A percentile compares a stretch with the other conserved stretches of the same genome.
Evolutionary conservation across 2,329 filamentous ascomycete species (phyloP).

Genomic region (Alternaria sp.): DNA sequence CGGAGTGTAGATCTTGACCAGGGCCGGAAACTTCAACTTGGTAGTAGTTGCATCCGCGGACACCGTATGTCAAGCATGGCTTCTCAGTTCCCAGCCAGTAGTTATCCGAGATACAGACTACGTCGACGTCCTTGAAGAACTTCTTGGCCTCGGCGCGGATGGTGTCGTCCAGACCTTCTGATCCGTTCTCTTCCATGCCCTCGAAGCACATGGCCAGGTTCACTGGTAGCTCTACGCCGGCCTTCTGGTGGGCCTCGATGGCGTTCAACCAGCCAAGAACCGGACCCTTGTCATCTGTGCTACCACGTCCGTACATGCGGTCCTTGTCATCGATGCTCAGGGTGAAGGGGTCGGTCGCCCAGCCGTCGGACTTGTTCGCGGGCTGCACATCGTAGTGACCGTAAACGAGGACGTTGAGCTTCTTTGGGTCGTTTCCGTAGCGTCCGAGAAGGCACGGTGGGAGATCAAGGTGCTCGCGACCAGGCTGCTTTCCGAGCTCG

Average conservation of each 20-base stretch:
- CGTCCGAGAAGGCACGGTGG: constrained; percentile 91
- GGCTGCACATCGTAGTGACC: constrained; percentile 99
- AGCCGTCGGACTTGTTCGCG: constrained; percentile 89
- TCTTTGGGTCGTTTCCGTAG: constrained; percentile 90
- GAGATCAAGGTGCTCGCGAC: constrained; percentile 86
- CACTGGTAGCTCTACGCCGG: constrained; percentile 91
- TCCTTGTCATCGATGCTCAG: constrained; percentile 87
- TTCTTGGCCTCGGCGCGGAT: constrained; percentile 90
- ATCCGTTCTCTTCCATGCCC: constrained; percentile 99
- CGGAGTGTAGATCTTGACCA: constrained; percentile 91
- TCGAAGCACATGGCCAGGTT: constrained; percentile 99
- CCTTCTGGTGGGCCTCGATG: constrained; percentile 96
- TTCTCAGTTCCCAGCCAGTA: constrained; percentile 99
- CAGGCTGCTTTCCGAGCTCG: constrained; percentile 87
- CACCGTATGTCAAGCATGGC: constrained; percentile 95
- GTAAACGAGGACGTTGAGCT: constrained; percentile 95
- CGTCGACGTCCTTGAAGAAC: constrained; percentile 94
- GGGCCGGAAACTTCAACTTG: constrained; percentile 88
- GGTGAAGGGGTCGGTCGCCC: constrained; percentile 93
- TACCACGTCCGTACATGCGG: constrained; percentile 94
- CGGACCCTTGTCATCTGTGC: constrained; percentile 97
- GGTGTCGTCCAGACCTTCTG: constrained; percentile 93
- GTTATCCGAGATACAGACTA: constrained; percentile 98
- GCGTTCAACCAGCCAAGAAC: constrained; percentile 97
- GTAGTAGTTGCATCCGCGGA: constrained; percentile 98